Base-by-base conservation (phyloP, 208 protist species). In the Naegleria fowleri region DNA sequence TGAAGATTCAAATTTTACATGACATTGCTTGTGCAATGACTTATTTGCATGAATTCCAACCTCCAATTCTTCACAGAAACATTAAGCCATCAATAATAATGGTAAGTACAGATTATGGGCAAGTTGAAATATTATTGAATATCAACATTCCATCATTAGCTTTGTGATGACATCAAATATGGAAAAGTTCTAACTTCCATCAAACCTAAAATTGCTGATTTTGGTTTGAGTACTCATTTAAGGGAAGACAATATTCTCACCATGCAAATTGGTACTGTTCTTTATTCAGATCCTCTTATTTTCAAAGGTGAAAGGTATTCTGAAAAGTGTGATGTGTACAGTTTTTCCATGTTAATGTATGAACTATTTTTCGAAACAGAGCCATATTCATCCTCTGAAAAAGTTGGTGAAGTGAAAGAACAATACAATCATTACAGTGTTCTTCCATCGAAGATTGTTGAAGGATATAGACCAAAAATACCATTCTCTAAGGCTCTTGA, bases 41-140 rank as follows among this genome's bases (percentile, higher is more conserved):
- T 43, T 86, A 86, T 86, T 48, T 86, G 48, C 83, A 86, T 86
- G 33, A 39, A 39, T 48, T 86, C n/a, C 9, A 39, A 19, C 83
- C 83, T 25, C 83, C 83, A 38, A 39, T 86, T 40, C 15, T 40
- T 29, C 83, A 86, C 38, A 39, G 83, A 51, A 33, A 86, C 48
- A 43, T 86, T 29, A 86, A 86, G 41, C 83, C 40, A 29, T 86
- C 83, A 1, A 86, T 29, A 48, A 86, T 86, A 29, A 25, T 86
- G 16, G 83, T 86, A 86, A 86, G 83, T 86, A 38, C 33, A 15
- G 25, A 33, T 36, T 36, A 7, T 48, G 1, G 43, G 7, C 43
- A 1, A 48, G 1, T 48, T 48, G 1, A 41, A 84, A 84, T 84
- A 5, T 38, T 38, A 83, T 38, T 38, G 75, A 29, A 36, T 38